Base-by-base conservation (phyloP, 192 early-diverging fungal species). In the Umbelopsis ramanniana region DNA sequence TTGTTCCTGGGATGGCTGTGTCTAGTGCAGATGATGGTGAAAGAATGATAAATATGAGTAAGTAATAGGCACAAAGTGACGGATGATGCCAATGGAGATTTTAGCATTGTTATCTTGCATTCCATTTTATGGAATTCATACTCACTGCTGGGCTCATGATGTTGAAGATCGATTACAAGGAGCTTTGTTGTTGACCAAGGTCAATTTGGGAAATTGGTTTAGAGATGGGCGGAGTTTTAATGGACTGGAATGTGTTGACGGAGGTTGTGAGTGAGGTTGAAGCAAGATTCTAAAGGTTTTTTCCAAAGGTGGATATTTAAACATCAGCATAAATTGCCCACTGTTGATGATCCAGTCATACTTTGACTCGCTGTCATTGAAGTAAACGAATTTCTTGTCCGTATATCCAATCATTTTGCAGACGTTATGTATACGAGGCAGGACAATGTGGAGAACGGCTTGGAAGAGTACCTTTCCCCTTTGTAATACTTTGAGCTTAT, bases 1-100 rank as follows among this genome's bases (percentile, higher is more conserved):
- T 70, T 79, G 78, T 67, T 79, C 78, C 50, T 79, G 78, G 26
- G 78, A 75, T 55, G 78, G 78, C 73, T 79, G 74, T 24, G 70
- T 71, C 74, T 76, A 26, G 8, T 17, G 46, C 7, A 46, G 52
- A 33, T 35, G 52, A 70, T 6, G 24, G 37, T 4, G 17, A 70
- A 46, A 48, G 19, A 40, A 46, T 19, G 33, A 50, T 29, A 63
- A 57, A 6, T 40, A 46, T 24, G 38, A 57, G 23, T 63, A 15
- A 14, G 52, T 19, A 7, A 69, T 48, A 17, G 21, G 29, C 24
- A 23, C 15, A 26, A 47, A 21, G 22, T 23, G 26, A 3, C 33
- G 43, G 17, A 47, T 50, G 15, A 66, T 38, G 7, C 5, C 24
- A 57, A 29, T 53, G 35, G 10, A 26, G 9, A 15, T 21, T 17